Evolutionary conservation across 768 basidiomycete species (phyloP).

Genomic region (Lentinula guzmanii): DNA sequence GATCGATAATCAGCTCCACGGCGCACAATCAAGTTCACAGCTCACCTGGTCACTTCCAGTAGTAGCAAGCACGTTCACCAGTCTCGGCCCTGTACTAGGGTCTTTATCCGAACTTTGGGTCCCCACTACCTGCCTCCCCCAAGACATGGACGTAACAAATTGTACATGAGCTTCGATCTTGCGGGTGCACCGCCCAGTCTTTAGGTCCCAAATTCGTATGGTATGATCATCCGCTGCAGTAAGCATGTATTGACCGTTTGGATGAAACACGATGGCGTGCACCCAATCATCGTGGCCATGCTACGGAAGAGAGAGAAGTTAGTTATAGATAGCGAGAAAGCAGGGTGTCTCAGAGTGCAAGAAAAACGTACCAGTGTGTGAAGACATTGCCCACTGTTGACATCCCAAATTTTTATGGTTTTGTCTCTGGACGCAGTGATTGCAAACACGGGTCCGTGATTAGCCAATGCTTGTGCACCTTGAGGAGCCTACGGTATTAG

Average conservation of each 20-base stretch:
- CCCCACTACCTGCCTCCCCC: conserved; percentile 40
- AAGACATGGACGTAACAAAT: conserved; percentile 53
- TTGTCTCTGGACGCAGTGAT: conserved; percentile 74
- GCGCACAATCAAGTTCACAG: neutral
- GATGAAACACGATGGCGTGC: conserved; percentile 65
- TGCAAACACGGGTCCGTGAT: conserved; percentile 35
- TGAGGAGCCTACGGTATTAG: conserved; percentile 7
- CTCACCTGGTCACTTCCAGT: conserved; percentile 14
- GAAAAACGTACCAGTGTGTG: conserved; percentile 42
- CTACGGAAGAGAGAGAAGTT: conserved; percentile 9
- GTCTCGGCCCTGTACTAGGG: conserved; percentile 5
- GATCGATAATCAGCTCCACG: neutral
- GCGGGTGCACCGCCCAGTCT: conserved; percentile 60
- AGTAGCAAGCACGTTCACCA: conserved; percentile 17
- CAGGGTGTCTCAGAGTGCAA: neutral
- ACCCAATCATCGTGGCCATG: conserved; percentile 69
- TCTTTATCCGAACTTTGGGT: conserved; percentile 8
- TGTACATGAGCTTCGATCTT: conserved; percentile 59
- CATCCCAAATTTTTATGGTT: conserved; percentile 71
- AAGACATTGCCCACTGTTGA: conserved; percentile 56
- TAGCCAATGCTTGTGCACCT: conserved; percentile 15
- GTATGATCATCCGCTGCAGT: conserved; percentile 72
- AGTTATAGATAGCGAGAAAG: neutral
- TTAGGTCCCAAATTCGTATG: conserved; percentile 66
- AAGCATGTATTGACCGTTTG: conserved; percentile 62